These are phyloP conservation scores for Phytophthora pseudosyringae DNA, from an alignment of 352 stramenopile genomes.

Conservation along the genomic window DNA sequence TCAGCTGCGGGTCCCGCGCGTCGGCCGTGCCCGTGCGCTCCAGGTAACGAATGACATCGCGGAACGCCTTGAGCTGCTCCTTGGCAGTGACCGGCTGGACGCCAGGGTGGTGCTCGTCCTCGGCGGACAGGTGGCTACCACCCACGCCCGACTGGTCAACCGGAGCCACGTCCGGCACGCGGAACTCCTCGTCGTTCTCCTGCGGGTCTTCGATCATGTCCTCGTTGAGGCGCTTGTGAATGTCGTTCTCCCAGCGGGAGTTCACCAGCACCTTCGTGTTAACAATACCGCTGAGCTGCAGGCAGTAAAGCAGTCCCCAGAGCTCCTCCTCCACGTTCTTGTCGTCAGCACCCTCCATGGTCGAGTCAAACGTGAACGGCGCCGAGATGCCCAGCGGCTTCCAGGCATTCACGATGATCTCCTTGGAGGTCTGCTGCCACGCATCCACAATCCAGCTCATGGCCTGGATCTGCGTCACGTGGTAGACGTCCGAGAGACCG, in stretches of 20 bases:
- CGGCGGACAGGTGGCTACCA: constrained; percentile 29
- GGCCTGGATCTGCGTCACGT: constrained; percentile 84
- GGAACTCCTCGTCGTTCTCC: constrained; percentile 86
- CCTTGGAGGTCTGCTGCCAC: constrained; percentile 82
- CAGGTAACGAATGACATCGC: constrained; percentile 86
- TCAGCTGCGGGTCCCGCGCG: constrained; percentile 69
- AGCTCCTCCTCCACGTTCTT: constrained; percentile 90
- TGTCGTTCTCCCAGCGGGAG: constrained; percentile 89
- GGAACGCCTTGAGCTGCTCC: constrained; percentile 87
- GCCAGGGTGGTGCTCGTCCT: constrained; percentile 43
- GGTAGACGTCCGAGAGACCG: constrained; percentile 77
- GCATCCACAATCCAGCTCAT: constrained; percentile 89
- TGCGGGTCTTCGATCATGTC: constrained; percentile 88
- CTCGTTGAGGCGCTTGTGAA: constrained; percentile 89
- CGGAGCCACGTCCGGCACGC: constrained; percentile 57
- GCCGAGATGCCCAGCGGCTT: constrained; percentile 72
- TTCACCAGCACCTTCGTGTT: constrained; percentile 91
- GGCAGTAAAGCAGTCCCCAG: constrained; percentile 85
- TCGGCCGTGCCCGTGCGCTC: constrained; percentile 76
- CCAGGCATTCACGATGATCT: constrained; percentile 82
- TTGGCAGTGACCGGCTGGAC: constrained; percentile 64
- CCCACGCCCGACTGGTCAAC: constrained; percentile 38
- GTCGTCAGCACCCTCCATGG: constrained; percentile 62
- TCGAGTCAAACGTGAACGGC: constrained; percentile 71
- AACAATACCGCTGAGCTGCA: constrained; percentile 84